Evolutionary conservation across 1,284 basidiomycete species (phyloP), one percentile per base, ranked within the genome.

Genomic region (Apiotrichum montevideense): DNA sequence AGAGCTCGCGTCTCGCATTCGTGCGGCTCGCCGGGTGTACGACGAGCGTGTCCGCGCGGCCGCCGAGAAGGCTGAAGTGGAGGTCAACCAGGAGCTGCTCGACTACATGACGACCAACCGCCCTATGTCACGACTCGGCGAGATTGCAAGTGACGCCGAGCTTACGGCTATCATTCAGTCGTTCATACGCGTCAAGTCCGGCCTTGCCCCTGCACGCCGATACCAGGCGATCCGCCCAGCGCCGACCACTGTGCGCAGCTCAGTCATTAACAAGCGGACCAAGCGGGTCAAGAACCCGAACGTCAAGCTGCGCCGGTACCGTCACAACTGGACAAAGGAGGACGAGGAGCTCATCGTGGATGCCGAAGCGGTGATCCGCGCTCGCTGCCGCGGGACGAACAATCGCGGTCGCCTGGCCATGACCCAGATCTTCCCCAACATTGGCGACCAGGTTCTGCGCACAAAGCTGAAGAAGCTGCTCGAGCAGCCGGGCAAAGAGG

Each of bases 281-380:
- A 46, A 41, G 35, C 47, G 35, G 21, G 35, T 45, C 21, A 47
- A 52, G 46, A 43, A 51, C 55, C 33, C 33, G 35, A 56, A 51
- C 47, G 56, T 48, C 45, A 56, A 51, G 35, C 46, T 55, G n/a
- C 55, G 56, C 11, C 58, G 63, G 2, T 51, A 61, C 61, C 82
- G 89, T 52, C 90, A 89, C 69, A 82, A 84, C 51, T 95, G 91
- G 91, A 89, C 82, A 54, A 75, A 82, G 49, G 88, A 92, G 50
- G 91, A 86, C 60, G 90, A 95, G 62, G 93, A 95, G 60, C 81
- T 93, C 35, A 84, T 87, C 42, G 82, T 87, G 52, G 93, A 97
- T 69, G 86, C 86, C 1, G 86, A 84, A 45, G 87, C 84, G 2
- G 86, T 97, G 62, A 84, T 96, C 54, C 83, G 83, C 61, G 87